Percentiles rank a stretch among this genome's conserved stretches.
phyloP scores from a whole-genome alignment of 2,329 filamentous ascomycete species.

The Xylariomycetidae sp. region DNA sequence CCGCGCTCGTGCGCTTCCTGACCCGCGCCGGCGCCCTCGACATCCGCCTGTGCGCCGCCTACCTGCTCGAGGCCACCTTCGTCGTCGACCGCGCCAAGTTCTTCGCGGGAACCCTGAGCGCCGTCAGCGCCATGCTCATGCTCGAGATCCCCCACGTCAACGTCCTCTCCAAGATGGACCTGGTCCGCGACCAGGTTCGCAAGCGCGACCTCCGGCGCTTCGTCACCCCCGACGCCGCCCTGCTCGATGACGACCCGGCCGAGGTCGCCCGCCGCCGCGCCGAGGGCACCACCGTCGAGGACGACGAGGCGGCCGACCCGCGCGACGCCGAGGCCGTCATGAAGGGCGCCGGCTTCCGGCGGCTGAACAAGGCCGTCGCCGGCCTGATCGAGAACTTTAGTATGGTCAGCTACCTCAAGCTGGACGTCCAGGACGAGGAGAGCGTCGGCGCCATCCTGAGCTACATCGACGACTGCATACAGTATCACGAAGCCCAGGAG shows the following conservation, averaged over 20 bases:
- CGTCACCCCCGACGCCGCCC: conserved; percentile 74
- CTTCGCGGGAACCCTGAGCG: conserved; percentile 90
- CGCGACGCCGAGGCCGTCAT: conserved; percentile 66
- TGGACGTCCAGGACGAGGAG: conserved; percentile 88
- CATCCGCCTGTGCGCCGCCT: conserved; percentile 87
- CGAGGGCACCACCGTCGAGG: conserved; percentile 36
- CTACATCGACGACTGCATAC: conserved; percentile 48
- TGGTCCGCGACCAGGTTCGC: conserved; percentile 83
- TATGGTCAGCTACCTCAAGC: conserved; percentile 91
- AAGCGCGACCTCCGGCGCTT: conserved; percentile 88
- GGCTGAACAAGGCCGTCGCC: conserved; percentile 82
- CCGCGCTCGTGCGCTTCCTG: conserved; percentile 75
- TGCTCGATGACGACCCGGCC: conserved; percentile 75
- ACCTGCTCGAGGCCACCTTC: conserved; percentile 93
- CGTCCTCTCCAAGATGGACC: conserved; percentile 95
- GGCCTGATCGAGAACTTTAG: conserved; percentile 94
- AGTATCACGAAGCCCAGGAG: conserved; percentile 31
- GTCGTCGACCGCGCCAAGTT: conserved; percentile 95
- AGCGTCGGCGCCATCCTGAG: conserved; percentile 68
- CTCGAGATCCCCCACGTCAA: conserved; percentile 96
- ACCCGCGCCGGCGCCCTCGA: conserved; percentile 76
- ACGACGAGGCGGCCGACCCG: conserved; percentile 54
- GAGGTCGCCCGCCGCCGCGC: conserved; percentile 37
- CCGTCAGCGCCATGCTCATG: conserved; percentile 99
- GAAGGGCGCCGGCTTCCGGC: conserved; percentile 75